Evolutionary conservation across 1,284 basidiomycete species (phyloP).

Genomic region (Testicularia cyperi): DNA sequence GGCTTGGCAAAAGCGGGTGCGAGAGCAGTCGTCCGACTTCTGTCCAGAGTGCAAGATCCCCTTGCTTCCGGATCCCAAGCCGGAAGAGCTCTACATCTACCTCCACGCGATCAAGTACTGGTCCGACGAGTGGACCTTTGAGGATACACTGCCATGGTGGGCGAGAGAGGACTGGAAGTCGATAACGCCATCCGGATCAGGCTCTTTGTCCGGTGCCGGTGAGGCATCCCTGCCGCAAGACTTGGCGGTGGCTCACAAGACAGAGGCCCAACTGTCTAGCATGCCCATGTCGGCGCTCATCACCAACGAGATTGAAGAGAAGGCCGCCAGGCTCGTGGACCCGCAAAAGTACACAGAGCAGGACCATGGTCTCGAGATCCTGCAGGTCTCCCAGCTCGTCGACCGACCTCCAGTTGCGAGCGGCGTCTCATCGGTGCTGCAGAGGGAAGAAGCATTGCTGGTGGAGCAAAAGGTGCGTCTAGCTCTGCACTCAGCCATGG

Average conservation of each 20-base stretch:
- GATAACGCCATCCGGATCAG: slow-evolving; percentile 7
- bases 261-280: slow-evolving; percentile 10
- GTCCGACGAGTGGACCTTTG: slow-evolving; percentile 56
- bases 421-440: slow-evolving; percentile 1
- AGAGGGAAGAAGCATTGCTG: neutral
- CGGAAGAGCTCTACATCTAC: slow-evolving; percentile 57
- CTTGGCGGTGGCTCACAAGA: slow-evolving; percentile 11
- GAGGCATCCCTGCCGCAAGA: slow-evolving; percentile 19
- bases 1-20: slow-evolving; percentile 31
- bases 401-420: slow-evolving; percentile 5
- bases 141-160: slow-evolving; percentile 59
- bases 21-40: slow-evolving; percentile 34
- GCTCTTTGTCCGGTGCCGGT: slow-evolving; percentile 1
- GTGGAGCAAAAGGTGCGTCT: neutral
- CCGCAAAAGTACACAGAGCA: slow-evolving; percentile 17
- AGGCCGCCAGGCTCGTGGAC: slow-evolving; percentile 22
- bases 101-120: slow-evolving; percentile 60
- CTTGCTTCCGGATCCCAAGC: slow-evolving; percentile 50
- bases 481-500: neutral
- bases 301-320: slow-evolving; percentile 35
- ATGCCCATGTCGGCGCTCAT: slow-evolving; percentile 22
- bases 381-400: slow-evolving; percentile 10
- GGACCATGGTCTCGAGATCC: slow-evolving; percentile 19
- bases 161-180: slow-evolving; percentile 45
- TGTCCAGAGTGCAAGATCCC: slow-evolving; percentile 56